A percentile compares a stretch with the other conserved stretches of the same genome.
Conservation (phyloP, 2,329 filamentous ascomycete species). For the Tetracladium maxilliforme region DNA sequence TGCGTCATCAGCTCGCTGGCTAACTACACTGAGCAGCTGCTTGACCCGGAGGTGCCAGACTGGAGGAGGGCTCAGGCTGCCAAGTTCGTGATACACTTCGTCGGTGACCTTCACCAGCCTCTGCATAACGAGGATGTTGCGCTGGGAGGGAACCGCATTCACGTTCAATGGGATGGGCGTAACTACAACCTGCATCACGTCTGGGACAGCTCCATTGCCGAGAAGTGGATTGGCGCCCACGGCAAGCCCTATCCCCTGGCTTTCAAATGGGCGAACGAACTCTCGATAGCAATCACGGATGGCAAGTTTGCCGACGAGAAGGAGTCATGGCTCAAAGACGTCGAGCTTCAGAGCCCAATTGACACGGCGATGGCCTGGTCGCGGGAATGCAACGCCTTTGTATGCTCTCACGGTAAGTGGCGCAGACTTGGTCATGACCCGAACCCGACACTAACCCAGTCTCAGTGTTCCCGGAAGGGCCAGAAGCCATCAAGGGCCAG, state of each 20-base stretch:
- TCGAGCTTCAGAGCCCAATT: constrained; percentile 36
- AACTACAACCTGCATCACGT: constrained; percentile 55
- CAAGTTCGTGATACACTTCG: constrained; percentile 51
- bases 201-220: constrained; percentile 58
- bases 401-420: too few species aligned
- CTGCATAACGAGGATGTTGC: constrained; percentile 50
- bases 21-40: constrained; percentile 42
- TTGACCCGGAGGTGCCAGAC: constrained; percentile 26
- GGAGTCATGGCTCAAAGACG: constrained; percentile 38
- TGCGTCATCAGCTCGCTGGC: constrained; percentile 35
- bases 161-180: constrained; percentile 42
- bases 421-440: constrained; percentile 36
- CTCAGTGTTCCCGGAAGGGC: constrained; percentile 45
- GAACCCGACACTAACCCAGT: too few species aligned
- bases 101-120: constrained; percentile 57
- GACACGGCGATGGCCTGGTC: constrained; percentile 49
- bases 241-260: constrained; percentile 26
- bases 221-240: constrained; percentile 44
- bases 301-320: constrained; percentile 38
- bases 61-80: constrained; percentile 40
- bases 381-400: constrained; percentile 42
- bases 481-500: constrained; percentile 36
- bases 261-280: constrained; percentile 36
- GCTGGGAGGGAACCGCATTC: constrained; percentile 53
- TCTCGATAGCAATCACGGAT: constrained; percentile 35